Percentiles rank a stretch among this genome's conserved stretches.
These are phyloP conservation scores for Bassia scoparia DNA, from an alignment of 148 eudicot genomes.

Conservation along the genomic window DNA sequence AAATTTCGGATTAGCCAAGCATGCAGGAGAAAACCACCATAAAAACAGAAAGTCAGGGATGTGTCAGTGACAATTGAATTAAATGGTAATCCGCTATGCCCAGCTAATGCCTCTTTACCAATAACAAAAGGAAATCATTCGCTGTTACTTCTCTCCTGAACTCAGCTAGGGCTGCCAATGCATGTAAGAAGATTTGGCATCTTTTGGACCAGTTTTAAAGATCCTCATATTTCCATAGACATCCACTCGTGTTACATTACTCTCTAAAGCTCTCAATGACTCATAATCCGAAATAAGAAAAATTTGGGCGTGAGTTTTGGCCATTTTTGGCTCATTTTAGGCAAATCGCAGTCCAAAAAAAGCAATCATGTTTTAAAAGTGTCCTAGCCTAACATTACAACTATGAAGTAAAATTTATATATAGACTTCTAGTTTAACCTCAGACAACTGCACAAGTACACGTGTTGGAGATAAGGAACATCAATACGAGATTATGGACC, in stretches of 20 bases:
- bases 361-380: no score
- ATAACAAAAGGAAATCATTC: background rate
- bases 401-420: background rate
- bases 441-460: background rate
- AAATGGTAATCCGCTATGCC: background rate
- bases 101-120: background rate
- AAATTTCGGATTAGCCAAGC: background rate
- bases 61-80: slow-evolving; percentile 5
- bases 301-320: no score
- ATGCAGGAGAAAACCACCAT: background rate
- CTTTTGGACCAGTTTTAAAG: background rate
- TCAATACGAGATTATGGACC: background rate
- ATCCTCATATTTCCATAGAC: background rate
- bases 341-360: no score
- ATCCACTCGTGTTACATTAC: no score
- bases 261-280: no score
- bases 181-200: background rate
- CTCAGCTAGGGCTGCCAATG: background rate
- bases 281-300: no score
- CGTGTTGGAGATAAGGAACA: background rate
- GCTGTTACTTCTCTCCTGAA: background rate
- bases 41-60: background rate
- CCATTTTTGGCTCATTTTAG: no score
- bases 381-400: background rate
- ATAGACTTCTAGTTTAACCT: background rate